phyloP scores from a whole-genome alignment of 306 rosid genomes.

The Purshia tridentata region DNA sequence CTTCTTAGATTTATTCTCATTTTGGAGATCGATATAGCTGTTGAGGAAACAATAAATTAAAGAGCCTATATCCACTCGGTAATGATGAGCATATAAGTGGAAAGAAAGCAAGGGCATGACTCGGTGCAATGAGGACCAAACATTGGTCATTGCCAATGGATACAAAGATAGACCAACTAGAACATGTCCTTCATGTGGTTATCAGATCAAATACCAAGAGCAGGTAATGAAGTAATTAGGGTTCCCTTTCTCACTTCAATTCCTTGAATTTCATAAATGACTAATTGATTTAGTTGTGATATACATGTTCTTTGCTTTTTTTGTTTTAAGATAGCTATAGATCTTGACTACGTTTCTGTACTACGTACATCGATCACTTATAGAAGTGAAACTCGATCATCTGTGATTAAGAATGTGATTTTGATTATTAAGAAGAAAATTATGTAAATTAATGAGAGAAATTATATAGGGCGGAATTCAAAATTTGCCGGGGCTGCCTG shows the following conservation, averaged over 20 bases:
- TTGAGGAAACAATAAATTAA: too few relatives aligned
- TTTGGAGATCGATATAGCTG: slow-evolving; percentile 29
- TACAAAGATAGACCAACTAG: slow-evolving; percentile 29
- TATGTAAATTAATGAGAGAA: too few relatives aligned
- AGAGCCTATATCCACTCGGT: too few relatives aligned
- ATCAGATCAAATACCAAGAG: slow-evolving; percentile 59
- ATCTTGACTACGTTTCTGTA: too few relatives aligned
- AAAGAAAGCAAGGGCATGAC: slow-evolving; percentile 44
- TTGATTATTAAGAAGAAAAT: too few relatives aligned
- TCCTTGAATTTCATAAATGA: too few relatives aligned
- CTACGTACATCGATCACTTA: too few relatives aligned
- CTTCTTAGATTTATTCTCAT: slow-evolving; percentile 26
- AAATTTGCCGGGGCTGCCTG: slow-evolving; percentile 69
- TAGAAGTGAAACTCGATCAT: too few relatives aligned
- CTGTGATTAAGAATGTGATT: too few relatives aligned
- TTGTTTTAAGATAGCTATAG: too few relatives aligned
- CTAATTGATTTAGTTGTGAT: neutral
- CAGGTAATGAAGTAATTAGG: slow-evolving; percentile 39
- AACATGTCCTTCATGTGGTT: slow-evolving; percentile 76
- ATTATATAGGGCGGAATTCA: slow-evolving; percentile 33
- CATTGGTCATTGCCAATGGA: slow-evolving; percentile 25
- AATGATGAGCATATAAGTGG: slow-evolving; percentile 29
- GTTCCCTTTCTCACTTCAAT: too few relatives aligned
- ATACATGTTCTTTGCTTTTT: neutral
- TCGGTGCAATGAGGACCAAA: slow-evolving; percentile 46